Evolutionary conservation across 164 flowering plant genomes (phyloP).

Genomic region (Liquidambar formosana): DNA sequence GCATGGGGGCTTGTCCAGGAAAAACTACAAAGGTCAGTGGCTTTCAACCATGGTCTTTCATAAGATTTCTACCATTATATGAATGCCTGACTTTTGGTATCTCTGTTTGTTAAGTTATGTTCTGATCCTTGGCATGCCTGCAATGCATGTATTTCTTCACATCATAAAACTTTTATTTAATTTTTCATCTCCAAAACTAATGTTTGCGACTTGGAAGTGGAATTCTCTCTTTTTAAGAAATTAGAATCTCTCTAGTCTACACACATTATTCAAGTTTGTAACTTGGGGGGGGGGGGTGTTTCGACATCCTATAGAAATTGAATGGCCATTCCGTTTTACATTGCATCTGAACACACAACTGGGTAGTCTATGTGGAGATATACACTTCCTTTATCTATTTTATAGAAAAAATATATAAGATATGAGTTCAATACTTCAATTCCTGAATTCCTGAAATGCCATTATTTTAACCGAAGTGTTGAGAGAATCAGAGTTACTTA

Average conservation of each 20-base stretch:
- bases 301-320: not conserved
- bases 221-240: too few relatives aligned
- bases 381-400: too few relatives aligned
- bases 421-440: too few relatives aligned
- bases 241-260: not conserved
- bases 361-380: too few relatives aligned
- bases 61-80: not conserved
- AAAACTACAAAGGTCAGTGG: slow-evolving; percentile 66
- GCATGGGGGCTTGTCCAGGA: slow-evolving; percentile 45
- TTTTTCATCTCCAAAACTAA: not conserved
- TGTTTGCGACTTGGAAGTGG: not conserved
- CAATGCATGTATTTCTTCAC: not conserved
- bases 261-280: too few relatives aligned
- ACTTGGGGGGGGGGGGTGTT: too few relatives aligned
- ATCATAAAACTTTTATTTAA: not conserved
- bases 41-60: not conserved
- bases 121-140: not conserved
- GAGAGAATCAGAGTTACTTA: too few relatives aligned
- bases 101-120: not conserved
- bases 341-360: not conserved
- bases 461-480: too few relatives aligned
- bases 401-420: too few relatives aligned
- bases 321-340: not conserved
- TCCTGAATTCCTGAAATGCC: too few relatives aligned
- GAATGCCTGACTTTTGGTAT: too few relatives aligned